These are phyloP conservation scores for Trichopus zeylanicus DNA, from an alignment of 116 monocot genomes.

Conservation along the genomic window DNA sequence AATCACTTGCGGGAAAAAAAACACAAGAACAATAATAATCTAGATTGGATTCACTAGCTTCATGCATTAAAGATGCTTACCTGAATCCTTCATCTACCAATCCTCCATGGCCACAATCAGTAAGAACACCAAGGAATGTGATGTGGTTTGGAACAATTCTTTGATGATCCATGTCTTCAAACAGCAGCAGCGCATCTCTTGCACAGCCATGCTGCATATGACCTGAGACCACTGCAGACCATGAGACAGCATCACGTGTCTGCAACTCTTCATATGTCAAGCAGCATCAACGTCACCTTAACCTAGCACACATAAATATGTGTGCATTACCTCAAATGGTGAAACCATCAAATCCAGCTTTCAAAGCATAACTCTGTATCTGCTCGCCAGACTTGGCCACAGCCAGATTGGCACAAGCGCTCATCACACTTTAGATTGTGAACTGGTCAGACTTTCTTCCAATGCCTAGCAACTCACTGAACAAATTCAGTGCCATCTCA, in stretches of 20 bases:
- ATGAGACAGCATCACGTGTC: slow-evolving; percentile 30
- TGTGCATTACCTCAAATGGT: slow-evolving; percentile 23
- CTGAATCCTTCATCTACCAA: slow-evolving; percentile 47
- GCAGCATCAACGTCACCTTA: slow-evolving; percentile 37
- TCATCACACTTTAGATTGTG: slow-evolving; percentile 28
- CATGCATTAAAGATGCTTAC: slow-evolving; percentile 14
- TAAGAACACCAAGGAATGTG: slow-evolving; percentile 38
- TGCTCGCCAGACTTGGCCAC: slow-evolving; percentile 15
- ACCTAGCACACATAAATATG: slow-evolving; percentile 33
- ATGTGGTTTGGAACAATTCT: slow-evolving; percentile 26
- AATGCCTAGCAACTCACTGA: background rate
- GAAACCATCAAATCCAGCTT: slow-evolving; percentile 15
- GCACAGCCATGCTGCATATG: slow-evolving; percentile 39
- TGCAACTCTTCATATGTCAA: slow-evolving; percentile 26
- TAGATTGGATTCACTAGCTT: too few relatives aligned
- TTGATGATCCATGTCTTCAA: slow-evolving; percentile 23
- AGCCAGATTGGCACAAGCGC: slow-evolving; percentile 32
- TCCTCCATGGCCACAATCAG: slow-evolving; percentile 43
- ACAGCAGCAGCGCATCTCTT: slow-evolving; percentile 26
- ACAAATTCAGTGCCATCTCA: slow-evolving; percentile 9
- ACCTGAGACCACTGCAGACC: slow-evolving; percentile 35
- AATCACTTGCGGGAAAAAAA: too few relatives aligned
- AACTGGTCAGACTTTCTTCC: slow-evolving; percentile 21
- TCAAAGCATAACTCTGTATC: slow-evolving; percentile 20
- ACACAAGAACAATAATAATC: too few relatives aligned